A percentile compares a stretch with the other conserved stretches of the same genome.
Evolutionary conservation across 768 basidiomycete genomes (phyloP).

Genomic region (Psilocybe subaeruginosa): DNA sequence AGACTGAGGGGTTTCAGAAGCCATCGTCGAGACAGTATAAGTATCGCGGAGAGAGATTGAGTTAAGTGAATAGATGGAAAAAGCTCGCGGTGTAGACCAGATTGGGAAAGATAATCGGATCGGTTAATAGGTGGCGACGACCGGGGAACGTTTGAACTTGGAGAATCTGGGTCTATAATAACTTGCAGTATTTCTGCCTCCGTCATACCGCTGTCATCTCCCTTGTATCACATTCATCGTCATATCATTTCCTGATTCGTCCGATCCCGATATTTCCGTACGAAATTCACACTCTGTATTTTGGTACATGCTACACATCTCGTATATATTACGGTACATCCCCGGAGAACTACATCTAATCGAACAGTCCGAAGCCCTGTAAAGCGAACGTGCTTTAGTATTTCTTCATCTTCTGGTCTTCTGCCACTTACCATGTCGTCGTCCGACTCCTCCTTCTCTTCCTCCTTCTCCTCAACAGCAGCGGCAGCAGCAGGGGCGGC

Average conservation of each 20-base stretch:
- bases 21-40: slow-evolving; percentile 28
- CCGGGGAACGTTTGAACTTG: slow-evolving; percentile 32
- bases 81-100: slow-evolving; percentile 28
- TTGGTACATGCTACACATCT: slow-evolving; percentile 12
- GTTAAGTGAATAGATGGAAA: slow-evolving; percentile 25
- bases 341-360: slow-evolving; percentile 48
- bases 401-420: not conserved
- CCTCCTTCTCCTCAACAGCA: slow-evolving; percentile 72
- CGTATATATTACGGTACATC: slow-evolving; percentile 22
- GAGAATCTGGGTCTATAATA: not conserved
- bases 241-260: slow-evolving; percentile 2
- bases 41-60: slow-evolving; percentile 21
- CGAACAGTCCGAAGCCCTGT: slow-evolving; percentile 94
- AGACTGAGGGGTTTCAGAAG: slow-evolving; percentile 28
- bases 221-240: slow-evolving; percentile 2
- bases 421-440: slow-evolving; percentile 78
- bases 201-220: slow-evolving; percentile 3
- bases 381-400: slow-evolving; percentile 28
- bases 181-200: not conserved
- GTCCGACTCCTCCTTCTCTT: slow-evolving; percentile 86
- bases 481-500: slow-evolving; percentile 61
- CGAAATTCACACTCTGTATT: slow-evolving; percentile 4
- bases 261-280: slow-evolving; percentile 2
- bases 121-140: slow-evolving; percentile 19
- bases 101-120: slow-evolving; percentile 38